Evolutionary conservation across 352 stramenopile species (phyloP), one percentile per base, ranked within the genome.

Genomic region (Phytopythium delawarense): DNA sequence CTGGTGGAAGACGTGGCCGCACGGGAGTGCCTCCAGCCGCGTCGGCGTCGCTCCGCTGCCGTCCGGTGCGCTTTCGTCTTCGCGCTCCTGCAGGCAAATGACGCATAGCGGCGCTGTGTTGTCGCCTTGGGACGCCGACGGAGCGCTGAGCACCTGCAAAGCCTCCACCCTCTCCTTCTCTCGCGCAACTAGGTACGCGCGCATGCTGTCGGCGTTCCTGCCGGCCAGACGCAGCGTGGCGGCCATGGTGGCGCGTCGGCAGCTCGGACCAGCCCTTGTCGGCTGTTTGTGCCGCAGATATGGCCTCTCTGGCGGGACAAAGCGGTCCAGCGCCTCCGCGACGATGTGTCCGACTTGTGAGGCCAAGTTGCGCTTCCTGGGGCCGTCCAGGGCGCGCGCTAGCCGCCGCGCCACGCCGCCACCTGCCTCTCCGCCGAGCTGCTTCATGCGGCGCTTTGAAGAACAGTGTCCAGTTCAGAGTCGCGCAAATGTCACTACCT

Each of bases 1-100:
- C 53, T 59, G 57, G 57, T 80, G 72, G 44, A 80, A 80, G 32
- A 75, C 55, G 42, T 80, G 72, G n/a, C 72, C 72, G 61, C 72
- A 80, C 30, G 72, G 62, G 35, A 80, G 62, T 13, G 63, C 63
- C 40, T 75, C 58, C 34, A 64, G 34, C 28, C 1, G 3, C n/a
- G 21, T 45, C 15, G 13, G 58, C 44, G n/a, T 49, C 39, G 50
- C 25, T 28, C 25, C 25, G 25, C 2, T 28, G 25, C 25, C 25
- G 25, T 28, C 25, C 25, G 25, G 25, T 28, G 25, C 25, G 25
- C 25, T 28, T 28, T 35, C 49, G 4, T 6, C 28, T 25, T 62
- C 35, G 16, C 53, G 57, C 3, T 74, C 63, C 55, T 51, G n/a
- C 45, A 79, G 63, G 37, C 71, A 79, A 35, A 79, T 79, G 63